Conservation (phyloP, 129 eudicot genomes). For the Flaveria bidentis region DNA sequence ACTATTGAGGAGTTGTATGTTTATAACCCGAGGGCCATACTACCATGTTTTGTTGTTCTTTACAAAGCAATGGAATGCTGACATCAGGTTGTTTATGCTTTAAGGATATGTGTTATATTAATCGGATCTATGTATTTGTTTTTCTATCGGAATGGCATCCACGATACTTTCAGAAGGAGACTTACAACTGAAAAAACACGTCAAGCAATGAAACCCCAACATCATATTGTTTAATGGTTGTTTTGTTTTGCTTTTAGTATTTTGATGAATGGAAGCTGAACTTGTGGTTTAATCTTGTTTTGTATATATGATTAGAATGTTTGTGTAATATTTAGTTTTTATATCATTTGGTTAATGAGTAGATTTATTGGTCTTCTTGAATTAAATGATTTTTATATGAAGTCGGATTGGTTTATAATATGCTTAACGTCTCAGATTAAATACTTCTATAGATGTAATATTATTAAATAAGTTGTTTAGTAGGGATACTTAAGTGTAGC, state of each 20-base stretch:
- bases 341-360: neutral
- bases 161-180: too few species aligned
- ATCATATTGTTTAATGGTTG: neutral
- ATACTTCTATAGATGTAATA: too few species aligned
- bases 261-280: conserved; percentile 24
- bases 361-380: neutral
- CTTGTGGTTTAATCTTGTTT: conserved; percentile 11
- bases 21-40: conserved; percentile 79
- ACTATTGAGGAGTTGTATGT: conserved; percentile 72
- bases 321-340: conserved; percentile 2
- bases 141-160: too few species aligned
- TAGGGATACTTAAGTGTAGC: too few species aligned
- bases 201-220: too few species aligned
- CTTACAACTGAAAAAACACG: too few species aligned
- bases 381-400: too few species aligned
- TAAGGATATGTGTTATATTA: too few species aligned
- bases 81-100: neutral
- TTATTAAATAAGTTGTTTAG: too few species aligned
- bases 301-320: conserved; percentile 20
- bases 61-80: conserved; percentile 58
- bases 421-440: too few species aligned
- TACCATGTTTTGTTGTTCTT: conserved; percentile 90
- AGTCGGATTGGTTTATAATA: neutral
- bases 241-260: neutral
- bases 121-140: too few species aligned